These are phyloP conservation scores for Kurtzmaniella fragi DNA, from an alignment of 805 yeast species.

Conservation along the genomic window DNA sequence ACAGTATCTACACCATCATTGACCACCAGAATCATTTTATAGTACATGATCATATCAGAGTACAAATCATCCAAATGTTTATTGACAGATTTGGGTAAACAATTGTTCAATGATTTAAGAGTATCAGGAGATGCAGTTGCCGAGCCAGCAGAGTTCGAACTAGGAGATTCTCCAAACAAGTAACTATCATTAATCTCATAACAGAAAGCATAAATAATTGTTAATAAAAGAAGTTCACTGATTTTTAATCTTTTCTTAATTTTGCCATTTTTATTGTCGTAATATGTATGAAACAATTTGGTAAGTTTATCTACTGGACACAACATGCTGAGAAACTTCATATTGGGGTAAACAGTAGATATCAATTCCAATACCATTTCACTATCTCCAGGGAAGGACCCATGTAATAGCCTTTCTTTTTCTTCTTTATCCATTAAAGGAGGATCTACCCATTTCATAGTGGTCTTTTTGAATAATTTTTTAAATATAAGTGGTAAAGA, in stretches of 20 bases:
- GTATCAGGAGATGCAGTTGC: background rate
- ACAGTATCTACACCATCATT: slow-evolving; percentile 19
- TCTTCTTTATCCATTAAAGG: slow-evolving; percentile 7
- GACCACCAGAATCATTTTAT: slow-evolving; percentile 17
- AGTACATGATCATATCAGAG: slow-evolving; percentile 10
- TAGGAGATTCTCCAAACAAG: slow-evolving; percentile 4
- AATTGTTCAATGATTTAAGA: background rate
- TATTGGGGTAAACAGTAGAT: slow-evolving; percentile 15
- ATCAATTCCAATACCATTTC: slow-evolving; percentile 22
- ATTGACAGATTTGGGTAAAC: background rate
- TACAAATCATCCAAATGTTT: too few relatives aligned
- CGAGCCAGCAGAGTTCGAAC: background rate
- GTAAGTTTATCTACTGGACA: slow-evolving; percentile 12
- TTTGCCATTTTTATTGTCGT: slow-evolving; percentile 10
- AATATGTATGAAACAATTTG: slow-evolving; percentile 22
- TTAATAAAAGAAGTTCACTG: slow-evolving; percentile 28
- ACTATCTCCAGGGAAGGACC: slow-evolving; percentile 15
- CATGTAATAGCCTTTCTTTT: background rate
- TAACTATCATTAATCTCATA: slow-evolving; percentile 10
- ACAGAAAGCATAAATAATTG: slow-evolving; percentile 19
- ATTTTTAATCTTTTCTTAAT: slow-evolving; percentile 10
- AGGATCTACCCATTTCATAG: slow-evolving; percentile 28
- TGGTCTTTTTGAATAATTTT: slow-evolving; percentile 10
- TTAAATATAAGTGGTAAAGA: slow-evolving; percentile 23
- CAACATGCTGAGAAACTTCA: slow-evolving; percentile 17